These are phyloP conservation scores for Debaryomyces psychrophilus DNA, from an alignment of 1,139 yeast genomes.

Conservation along the genomic window DNA sequence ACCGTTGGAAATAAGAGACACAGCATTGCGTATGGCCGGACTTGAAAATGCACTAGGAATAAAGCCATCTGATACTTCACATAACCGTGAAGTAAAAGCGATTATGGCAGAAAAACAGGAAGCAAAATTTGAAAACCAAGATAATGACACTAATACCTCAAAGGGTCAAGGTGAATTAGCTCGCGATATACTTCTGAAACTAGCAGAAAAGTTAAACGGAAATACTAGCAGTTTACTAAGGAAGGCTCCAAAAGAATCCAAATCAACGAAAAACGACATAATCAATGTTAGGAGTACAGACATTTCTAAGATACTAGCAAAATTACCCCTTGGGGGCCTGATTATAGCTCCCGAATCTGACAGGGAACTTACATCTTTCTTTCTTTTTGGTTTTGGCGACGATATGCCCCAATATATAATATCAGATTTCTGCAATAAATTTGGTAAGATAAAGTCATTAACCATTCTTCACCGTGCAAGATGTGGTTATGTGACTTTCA, in stretches of 20 bases:
- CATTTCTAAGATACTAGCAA: conserved; percentile 51
- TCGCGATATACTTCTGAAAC: conserved; percentile 37
- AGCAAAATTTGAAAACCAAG: conserved; percentile 19
- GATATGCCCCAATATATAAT: conserved; percentile 67
- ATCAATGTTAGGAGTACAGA: conserved; percentile 40
- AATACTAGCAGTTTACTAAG: conserved; percentile 10
- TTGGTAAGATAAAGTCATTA: conserved; percentile 52
- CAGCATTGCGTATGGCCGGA: conserved; percentile 78
- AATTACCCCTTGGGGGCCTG: conserved; percentile 64
- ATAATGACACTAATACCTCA: conserved; percentile 18
- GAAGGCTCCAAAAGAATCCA: conserved; percentile 12
- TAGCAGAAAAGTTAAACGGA: conserved; percentile 41
- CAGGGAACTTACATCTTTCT: conserved; percentile 51
- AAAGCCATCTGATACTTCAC: conserved; percentile 14
- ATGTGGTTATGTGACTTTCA: conserved; percentile 66
- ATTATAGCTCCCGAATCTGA: conserved; percentile 47
- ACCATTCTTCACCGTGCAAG: conserved; percentile 62
- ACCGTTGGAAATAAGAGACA: conserved; percentile 77
- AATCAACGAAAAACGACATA: conserved; percentile 12
- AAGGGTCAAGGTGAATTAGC: conserved; percentile 31
- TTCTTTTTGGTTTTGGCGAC: conserved; percentile 71
- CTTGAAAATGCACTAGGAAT: conserved; percentile 32
- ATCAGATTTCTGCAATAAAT: conserved; percentile 47
- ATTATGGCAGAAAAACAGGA: conserved; percentile 43
- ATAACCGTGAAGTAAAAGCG: conserved; percentile 48